Evolutionary conservation across 371 early-diverging fungal genomes (phyloP), one percentile per base, ranked within the genome.

Genomic region (Smittium mucronatum): DNA sequence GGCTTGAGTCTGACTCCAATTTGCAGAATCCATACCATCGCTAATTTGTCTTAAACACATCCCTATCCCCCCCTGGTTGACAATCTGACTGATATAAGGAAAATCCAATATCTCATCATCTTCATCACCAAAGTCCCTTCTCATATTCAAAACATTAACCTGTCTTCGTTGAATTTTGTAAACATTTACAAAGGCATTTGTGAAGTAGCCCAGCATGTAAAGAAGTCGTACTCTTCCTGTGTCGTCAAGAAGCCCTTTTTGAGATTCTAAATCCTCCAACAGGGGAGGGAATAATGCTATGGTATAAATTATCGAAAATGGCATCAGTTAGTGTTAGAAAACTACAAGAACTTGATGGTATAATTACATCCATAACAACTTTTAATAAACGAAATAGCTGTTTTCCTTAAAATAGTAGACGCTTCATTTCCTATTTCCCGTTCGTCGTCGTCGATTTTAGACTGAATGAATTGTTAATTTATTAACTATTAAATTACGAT

Each of bases 1-100:
- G 11, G 67, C 35, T 36, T 67, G 67, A 30, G 36, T 36, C n/a
- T 47, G 2, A 25, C 25, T 35, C 36, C 33, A 67, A 47, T 67
- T 67, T 36, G 30, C 34, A 25, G 67, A 36, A 5, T 67, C 67
- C 21, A 67, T 11, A 1, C 36, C 47, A 67, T 67, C 34, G 29
- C 67, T 67, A 21, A 67, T 35, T 57, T 67, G 67, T 29, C 67
- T 67, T 57, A 67, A 67, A 36, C 36, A 47, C 57, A 67, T 47
- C 28, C 67, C 67, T 36, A 67, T 67, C 28, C 67, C 67, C 2
- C 67, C 67, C 35, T 33, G 34, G 36, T 67, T 67, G 11, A 36
- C 36, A 36, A 67, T 29, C 5, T 2, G 11, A 21, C 31, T 36
- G 17, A 67, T 36, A 36, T 67, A 67, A 17, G 67, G 67, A 29